Evolutionary conservation across 202 grass and related monocot species (phyloP).

Genomic region (Eragrostis tef): DNA sequence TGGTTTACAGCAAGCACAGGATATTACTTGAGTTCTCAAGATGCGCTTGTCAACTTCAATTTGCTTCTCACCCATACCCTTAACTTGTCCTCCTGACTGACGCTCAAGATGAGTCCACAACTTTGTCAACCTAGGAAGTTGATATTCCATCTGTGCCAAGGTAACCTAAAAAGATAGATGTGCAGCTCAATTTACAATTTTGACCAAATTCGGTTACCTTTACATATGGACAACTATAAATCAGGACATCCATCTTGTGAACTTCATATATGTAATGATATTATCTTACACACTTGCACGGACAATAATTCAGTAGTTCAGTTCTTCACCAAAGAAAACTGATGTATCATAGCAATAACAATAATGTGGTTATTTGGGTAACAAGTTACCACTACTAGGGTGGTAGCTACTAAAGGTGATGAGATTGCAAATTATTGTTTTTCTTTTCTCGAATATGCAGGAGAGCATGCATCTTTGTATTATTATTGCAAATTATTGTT

Average conservation of each 20-base stretch:
- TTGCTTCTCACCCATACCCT: conserved; percentile 99
- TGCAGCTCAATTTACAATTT: conserved; percentile 10
- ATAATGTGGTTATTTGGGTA: not conserved
- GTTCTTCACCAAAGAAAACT: conserved; percentile 17
- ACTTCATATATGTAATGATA: not conserved
- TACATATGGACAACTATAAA: not conserved
- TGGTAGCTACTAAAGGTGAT: not conserved
- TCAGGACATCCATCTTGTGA: not conserved
- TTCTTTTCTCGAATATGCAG: no score
- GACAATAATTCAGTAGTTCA: not conserved
- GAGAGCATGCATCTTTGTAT: no score
- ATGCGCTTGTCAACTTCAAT: conserved; percentile 99
- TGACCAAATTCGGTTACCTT: not conserved
- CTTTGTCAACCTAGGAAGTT: conserved; percentile 92
- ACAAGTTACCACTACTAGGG: not conserved
- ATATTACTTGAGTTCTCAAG: conserved; percentile 83
- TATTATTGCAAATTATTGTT: not conserved
- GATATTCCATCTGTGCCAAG: conserved; percentile 97
- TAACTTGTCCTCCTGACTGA: conserved; percentile 87
- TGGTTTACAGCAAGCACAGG: conserved; percentile 23
- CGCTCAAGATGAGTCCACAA: conserved; percentile 95
- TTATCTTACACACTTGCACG: not conserved
- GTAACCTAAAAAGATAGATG: conserved; percentile 67
- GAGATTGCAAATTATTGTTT: not conserved
- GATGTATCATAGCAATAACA: not conserved